Evolutionary conservation across 352 stramenopile species (phyloP), one percentile per base, ranked within the genome.

Genomic region (Pythium coloratum): DNA sequence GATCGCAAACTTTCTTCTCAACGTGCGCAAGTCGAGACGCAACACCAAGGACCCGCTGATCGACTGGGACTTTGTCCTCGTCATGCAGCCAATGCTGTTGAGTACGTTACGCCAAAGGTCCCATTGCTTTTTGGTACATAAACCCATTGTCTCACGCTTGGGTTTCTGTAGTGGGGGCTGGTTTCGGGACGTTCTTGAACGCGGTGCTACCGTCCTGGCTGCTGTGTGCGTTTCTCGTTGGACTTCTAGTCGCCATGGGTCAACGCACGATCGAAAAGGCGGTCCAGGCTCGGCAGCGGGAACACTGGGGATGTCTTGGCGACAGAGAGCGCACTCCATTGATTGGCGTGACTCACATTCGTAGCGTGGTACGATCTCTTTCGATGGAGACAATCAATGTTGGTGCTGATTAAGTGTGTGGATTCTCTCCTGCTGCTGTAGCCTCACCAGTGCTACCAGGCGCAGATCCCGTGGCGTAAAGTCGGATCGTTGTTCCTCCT

Each of bases 51-150:
- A 92, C 42, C 92, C 95, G 18, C 78, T 99, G 6, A 96, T 99
- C 12, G 95, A 99, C 81, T 99, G 97, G 97, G 95, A 99, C 76
- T 81, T 98, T 36, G 97, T 99, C 58, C 71, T 99, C 13, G 86
- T 98, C 9, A 98, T 99, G 95, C 95, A 99, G 76, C 97, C 97
- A 6, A 80, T 98, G 70, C 69, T 91, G 7, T 42, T 91, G 46
- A 79, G 82, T 91, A 82, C 57, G 79, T 78, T n/a, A 16, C 16
- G 20, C 20, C 20, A 24, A 24, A 24, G 20, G 20, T 24, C 20
- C 20, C 20, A 24, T 24, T 0, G 20, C 20, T 24, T 24, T 0
- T 24, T 24, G 20, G 20, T 24, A 24, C 20, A 24, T 3, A 18
- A 26, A 60, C 30, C 26, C 28, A 16, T 9, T 47, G 3, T 8